Base-by-base conservation (phyloP, 139 green algal species). In the Chlorella sorokiniana region DNA sequence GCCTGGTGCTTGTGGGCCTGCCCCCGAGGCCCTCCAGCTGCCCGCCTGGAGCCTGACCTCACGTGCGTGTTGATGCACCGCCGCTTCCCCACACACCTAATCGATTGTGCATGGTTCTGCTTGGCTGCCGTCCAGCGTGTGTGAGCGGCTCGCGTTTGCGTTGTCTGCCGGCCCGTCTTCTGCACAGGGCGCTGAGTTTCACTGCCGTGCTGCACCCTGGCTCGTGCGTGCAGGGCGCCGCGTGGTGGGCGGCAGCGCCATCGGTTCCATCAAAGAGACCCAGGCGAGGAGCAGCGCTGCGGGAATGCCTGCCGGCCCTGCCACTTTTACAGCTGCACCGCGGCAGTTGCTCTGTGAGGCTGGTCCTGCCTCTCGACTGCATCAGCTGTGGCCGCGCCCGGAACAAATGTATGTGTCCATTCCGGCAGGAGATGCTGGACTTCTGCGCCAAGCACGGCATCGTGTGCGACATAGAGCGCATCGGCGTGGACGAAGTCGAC, bases 361-460 rank as follows among this genome's bases (percentile, higher is more conserved):
- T 42, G 54, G 20, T 63, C 18, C 54, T 63, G 27, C 18, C 14
- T 63, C n/a, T 4, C 11, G 11, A 4, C 18, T 10, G 6, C 59
- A 4, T 65, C 2, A 4, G 27, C 27, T 65, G 27, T 65, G n/a
- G n/a, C n/a, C n/a, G n/a, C n/a, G n/a, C n/a, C n/a, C n/a, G n/a
- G n/a, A n/a, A n/a, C n/a, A n/a, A n/a, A n/a, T n/a, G n/a, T n/a
- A n/a, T n/a, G n/a, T n/a, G n/a, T 59, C 48, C 33, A 10, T 40
- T 27, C 35, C 33, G 1, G 33, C 63, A 70, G 63, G 38, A 75
- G 45, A 77, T 77, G 70, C 70, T 77, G 20, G 87, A 96, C 72
- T 95, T 95, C 71, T 96, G 91, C 76, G 89, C n/a, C 7, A 31
- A 95, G 84, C 81, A 96, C 40, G 84, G 84, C 79, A 87, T 96